These are phyloP conservation scores for Isatis lusitanica DNA, from an alignment of 441 rosid genomes.

Conservation along the genomic window DNA sequence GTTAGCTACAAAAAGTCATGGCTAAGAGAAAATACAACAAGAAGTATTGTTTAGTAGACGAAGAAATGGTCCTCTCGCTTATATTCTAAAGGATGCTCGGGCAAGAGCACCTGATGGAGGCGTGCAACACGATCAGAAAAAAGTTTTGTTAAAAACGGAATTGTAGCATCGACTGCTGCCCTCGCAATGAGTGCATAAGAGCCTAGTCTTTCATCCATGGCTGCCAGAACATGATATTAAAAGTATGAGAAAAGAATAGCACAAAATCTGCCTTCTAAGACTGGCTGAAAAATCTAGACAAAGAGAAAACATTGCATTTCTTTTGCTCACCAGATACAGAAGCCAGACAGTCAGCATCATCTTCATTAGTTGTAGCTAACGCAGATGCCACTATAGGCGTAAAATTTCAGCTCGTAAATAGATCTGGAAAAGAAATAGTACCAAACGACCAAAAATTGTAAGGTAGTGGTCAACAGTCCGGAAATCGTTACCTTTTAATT, in stretches of 20 bases:
- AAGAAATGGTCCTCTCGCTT: constrained; percentile 6
- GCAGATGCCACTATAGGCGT: constrained; percentile 72
- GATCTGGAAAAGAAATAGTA: constrained; percentile 24
- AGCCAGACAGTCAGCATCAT: constrained; percentile 67
- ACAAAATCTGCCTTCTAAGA: constrained; percentile 22
- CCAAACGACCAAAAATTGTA: constrained; percentile 20
- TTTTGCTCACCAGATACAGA: constrained; percentile 77
- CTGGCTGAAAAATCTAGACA: constrained; percentile 22
- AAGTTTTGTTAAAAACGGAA: constrained; percentile 70
- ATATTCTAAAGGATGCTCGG: constrained; percentile 9
- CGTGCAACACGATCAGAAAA: constrained; percentile 72
- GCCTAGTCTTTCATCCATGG: constrained; percentile 94
- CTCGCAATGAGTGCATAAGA: constrained; percentile 98
- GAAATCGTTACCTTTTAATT: constrained; percentile 63
- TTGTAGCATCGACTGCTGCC: constrained; percentile 78
- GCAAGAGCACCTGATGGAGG: constrained; percentile 79
- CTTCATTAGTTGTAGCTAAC: constrained; percentile 66
- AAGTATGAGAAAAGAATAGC: constrained; percentile 19
- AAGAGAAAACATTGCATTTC: constrained; percentile 19
- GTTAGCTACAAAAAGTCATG: constrained; percentile 14
- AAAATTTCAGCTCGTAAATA: constrained; percentile 26
- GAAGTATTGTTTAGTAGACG: background rate
- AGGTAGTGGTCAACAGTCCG: constrained; percentile 12
- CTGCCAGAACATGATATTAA: constrained; percentile 47
- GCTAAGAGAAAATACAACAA: background rate